Evolutionary conservation across 2,329 filamentous ascomycete species (phyloP).

Genomic region (Xenosphaeropsis pyriputrescens): DNA sequence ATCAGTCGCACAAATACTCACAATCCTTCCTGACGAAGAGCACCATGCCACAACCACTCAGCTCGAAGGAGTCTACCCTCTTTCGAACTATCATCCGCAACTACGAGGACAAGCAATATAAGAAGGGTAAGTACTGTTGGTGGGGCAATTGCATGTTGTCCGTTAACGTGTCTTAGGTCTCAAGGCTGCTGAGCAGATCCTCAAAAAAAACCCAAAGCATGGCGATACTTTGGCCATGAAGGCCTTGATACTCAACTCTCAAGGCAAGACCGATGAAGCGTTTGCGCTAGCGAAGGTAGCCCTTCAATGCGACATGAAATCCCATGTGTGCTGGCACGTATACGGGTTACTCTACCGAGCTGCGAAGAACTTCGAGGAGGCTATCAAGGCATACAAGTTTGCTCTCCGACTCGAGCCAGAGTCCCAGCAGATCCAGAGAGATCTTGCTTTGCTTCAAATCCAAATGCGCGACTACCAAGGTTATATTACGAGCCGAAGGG

Average conservation of each 20-base stretch:
- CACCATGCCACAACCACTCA: slow-evolving; percentile 57
- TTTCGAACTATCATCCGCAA: slow-evolving; percentile 90
- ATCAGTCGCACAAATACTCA: slow-evolving; percentile 1
- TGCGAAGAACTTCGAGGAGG: slow-evolving; percentile 96
- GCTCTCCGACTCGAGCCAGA: slow-evolving; percentile 89
- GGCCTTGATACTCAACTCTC: slow-evolving; percentile 85
- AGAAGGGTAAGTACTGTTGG: slow-evolving; percentile 41
- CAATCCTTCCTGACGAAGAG: slow-evolving; percentile 4
- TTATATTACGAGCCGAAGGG: slow-evolving; percentile 76
- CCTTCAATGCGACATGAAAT: slow-evolving; percentile 93
- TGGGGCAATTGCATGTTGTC: slow-evolving; percentile 7
- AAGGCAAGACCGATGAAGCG: slow-evolving; percentile 85
- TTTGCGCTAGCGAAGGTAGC: slow-evolving; percentile 88
- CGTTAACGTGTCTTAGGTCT: slow-evolving; percentile 40
- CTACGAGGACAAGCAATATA: slow-evolving; percentile 98
- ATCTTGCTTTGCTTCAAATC: slow-evolving; percentile 82
- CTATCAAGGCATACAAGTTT: slow-evolving; percentile 98
- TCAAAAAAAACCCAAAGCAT: slow-evolving; percentile 89
- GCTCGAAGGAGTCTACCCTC: slow-evolving; percentile 81
- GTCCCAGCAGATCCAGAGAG: slow-evolving; percentile 82
- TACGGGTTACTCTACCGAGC: slow-evolving; percentile 89
- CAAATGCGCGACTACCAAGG: slow-evolving; percentile 95
- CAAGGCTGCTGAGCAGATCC: slow-evolving; percentile 91
- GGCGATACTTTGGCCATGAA: slow-evolving; percentile 99
- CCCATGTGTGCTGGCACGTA: slow-evolving; percentile 98